Base-by-base conservation (phyloP, 2,329 filamentous ascomycete genomes). In the Talaromyces sp. region DNA sequence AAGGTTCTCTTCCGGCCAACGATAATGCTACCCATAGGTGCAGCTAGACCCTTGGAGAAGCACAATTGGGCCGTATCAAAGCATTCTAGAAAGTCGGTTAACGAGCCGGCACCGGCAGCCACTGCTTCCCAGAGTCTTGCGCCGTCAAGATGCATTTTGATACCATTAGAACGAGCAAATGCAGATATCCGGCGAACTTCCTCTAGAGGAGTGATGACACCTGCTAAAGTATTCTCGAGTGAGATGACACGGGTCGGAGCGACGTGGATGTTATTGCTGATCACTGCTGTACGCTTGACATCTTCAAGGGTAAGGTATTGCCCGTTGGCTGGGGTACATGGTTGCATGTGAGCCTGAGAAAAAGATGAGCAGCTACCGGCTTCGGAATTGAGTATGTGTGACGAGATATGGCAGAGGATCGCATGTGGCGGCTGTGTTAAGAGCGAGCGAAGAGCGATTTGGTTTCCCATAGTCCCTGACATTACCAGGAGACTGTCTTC, bases 201-300 rank as follows among this genome's bases (percentile, higher is more conserved):
- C 22, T 65, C 64, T 16, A 65, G 27, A 2, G 64, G 64, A n/a
- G 64, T 65, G 7, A 65, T 19, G 13, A 65, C 50, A 6, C 64
- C 63, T 2, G 56, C 41, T 71, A 63, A 50, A 65, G 63, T 66
- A 22, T 62, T 31, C 37, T 67, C 64, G 16, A 66, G 57, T 33
- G 65, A 65, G 68, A 96, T 90, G 57, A 95, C 85, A 37, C 85
- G 84, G 0, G 91, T 94, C 0, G 91, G 91, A 71, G 88, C 91
- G n/a, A 82, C 81, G 74, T 93, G 90, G 11, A 93, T 84, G 70
- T 93, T 87, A 65, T 89, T 84, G 68, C 83, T 82, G 39, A 91
- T 72, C 1, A 87, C 81, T 13, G 84, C 84, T 67, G 88, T 79
- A 66, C 83, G 82, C 72, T 87, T 75, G 16, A 95, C 78, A 70